These are phyloP conservation scores for Neofusicoccum umdonicola DNA, from an alignment of 2,329 filamentous ascomycete genomes.

Conservation along the genomic window DNA sequence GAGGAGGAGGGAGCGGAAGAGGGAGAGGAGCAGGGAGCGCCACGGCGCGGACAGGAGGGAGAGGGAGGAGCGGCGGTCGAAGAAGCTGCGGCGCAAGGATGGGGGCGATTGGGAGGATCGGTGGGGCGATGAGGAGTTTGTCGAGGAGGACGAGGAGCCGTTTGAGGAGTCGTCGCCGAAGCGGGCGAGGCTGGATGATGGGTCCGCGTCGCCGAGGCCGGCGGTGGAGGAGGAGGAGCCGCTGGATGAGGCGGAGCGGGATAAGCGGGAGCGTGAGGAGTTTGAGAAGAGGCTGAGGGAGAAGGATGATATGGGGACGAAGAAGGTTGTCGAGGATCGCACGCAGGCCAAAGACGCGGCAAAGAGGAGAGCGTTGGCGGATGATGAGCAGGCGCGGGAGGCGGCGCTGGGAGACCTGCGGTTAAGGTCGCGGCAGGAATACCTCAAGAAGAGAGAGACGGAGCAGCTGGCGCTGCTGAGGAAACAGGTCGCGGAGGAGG, in stretches of 20 bases:
- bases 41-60: constrained; percentile 18
- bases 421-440: constrained; percentile 83
- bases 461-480: constrained; percentile 83
- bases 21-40: constrained; percentile 33
- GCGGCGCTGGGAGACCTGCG: constrained; percentile 78
- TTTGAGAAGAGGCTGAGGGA: constrained; percentile 73
- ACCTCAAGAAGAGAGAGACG: constrained; percentile 86
- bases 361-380: constrained; percentile 61
- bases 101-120: constrained; percentile 67
- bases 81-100: constrained; percentile 46
- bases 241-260: constrained; percentile 17
- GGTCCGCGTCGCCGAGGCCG: constrained; percentile 52
- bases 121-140: constrained; percentile 76
- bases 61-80: constrained; percentile 37
- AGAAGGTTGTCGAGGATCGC: constrained; percentile 64
- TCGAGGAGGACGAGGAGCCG: constrained; percentile 53
- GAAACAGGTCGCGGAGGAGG: constrained; percentile 87
- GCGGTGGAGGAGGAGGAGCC: constrained; percentile 41
- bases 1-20: constrained; percentile 37
- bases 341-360: constrained; percentile 55
- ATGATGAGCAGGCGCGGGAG: constrained; percentile 62
- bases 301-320: constrained; percentile 68
- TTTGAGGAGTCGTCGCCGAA: constrained; percentile 70
- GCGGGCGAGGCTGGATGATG: constrained; percentile 41
- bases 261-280: constrained; percentile 70